Evolutionary conservation across 768 basidiomycete genomes (phyloP), one percentile per base, ranked within the genome.

Genomic region (Fomitopsis pulvina): DNA sequence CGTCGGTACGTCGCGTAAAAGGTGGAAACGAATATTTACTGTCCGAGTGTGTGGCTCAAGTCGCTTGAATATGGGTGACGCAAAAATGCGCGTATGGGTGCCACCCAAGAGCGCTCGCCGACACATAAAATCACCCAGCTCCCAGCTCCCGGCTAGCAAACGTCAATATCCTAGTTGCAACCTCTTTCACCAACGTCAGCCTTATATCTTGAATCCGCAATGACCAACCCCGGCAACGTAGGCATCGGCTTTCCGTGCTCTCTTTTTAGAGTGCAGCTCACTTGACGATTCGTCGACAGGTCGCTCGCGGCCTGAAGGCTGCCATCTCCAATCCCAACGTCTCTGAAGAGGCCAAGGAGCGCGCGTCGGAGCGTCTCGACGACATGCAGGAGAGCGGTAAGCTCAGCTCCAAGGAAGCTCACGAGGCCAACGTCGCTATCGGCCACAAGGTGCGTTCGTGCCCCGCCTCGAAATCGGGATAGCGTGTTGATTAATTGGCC

Each of bases 281-380:
- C 20, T 41, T 8, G 41, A 34, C 22, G 10, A 6, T 18, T 11
- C 24, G 9, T 37, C 27, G 20, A n/a, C 29, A 55, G 53, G 51
- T 56, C 28, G 54, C 54, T 29, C 54, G 54, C 30, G 54, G 54
- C 39, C 47, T 56, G 26, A 56, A 79, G 58, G 78, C 79, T n/a
- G 67, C 78, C 10, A 67, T 80, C 3, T 67, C 71, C 55, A 81
- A 82, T 56, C 78, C 77, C 11, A 68, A 75, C 44, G 74, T 78
- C 42, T 79, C 78, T 3, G 66, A 69, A 0, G 75, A 75, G 48
- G 81, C 80, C 0, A 81, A 80, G 60, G 61, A 66, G 39, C 66
- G 69, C 16, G 81, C 79, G 9, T 52, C 55, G 4, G 62, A 73
- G 37, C 65, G 68, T 9, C 69, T 83, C 9, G 65, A 72, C 38